phyloP scores from a whole-genome alignment of 352 stramenopile species.

The Plasmopara muralis region DNA sequence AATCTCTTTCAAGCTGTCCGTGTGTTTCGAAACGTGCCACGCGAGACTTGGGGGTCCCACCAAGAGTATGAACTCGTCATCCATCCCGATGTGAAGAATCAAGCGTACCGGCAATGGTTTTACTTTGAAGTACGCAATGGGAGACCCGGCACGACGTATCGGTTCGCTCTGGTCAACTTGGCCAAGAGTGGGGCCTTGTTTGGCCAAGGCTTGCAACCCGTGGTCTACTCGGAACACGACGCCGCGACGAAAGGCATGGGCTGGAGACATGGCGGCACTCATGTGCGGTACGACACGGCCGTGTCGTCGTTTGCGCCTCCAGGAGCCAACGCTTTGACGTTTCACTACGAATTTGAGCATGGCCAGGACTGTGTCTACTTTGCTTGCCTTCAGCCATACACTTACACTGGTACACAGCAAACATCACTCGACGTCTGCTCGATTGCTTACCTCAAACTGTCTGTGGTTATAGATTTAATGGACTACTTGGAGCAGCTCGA shows the following conservation, averaged over 20 bases:
- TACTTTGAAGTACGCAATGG: constrained; percentile 83
- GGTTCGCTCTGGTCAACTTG: constrained; percentile 75
- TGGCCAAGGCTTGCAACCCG: constrained; percentile 67
- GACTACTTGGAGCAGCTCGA: constrained; percentile 65
- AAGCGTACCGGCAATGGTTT: constrained; percentile 86
- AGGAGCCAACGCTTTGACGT: constrained; percentile 54
- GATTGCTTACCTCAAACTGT: too few relatives aligned
- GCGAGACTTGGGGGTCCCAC: constrained; percentile 5
- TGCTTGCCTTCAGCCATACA: constrained; percentile 81
- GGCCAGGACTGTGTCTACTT: constrained; percentile 74
- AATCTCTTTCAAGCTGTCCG: constrained; percentile 58
- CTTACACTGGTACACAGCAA: constrained; percentile 57
- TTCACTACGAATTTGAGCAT: constrained; percentile 64
- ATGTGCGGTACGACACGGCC: constrained; percentile 59
- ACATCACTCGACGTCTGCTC: too few relatives aligned
- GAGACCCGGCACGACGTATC: constrained; percentile 36
- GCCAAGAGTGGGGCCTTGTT: constrained; percentile 81
- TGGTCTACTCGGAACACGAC: constrained; percentile 67
- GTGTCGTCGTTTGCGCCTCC: constrained; percentile 25
- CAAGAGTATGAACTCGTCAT: constrained; percentile 72
- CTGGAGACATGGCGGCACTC: constrained; percentile 53
- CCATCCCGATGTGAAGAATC: constrained; percentile 77
- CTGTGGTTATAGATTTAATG: constrained; percentile 65
- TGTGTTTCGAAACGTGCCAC: constrained; percentile 31
- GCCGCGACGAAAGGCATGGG: constrained; percentile 33